Evolutionary conservation across 2,329 filamentous ascomycete species (phyloP), one percentile per base, ranked within the genome.

Genomic region (Trichophyton simii): DNA sequence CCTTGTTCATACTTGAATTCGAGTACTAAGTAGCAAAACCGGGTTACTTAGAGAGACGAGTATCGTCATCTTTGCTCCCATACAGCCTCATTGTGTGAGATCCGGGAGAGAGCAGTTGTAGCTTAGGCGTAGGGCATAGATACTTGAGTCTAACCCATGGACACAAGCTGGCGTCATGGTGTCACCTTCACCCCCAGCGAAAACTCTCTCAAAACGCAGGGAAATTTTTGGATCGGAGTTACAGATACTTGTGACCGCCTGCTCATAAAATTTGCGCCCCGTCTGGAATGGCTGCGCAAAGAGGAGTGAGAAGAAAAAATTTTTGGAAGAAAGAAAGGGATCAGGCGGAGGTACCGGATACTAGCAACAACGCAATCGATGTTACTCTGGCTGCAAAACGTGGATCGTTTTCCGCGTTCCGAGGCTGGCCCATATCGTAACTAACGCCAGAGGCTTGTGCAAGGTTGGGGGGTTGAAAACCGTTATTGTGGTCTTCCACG

Each of bases 391-490:
- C 18, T 55, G 28, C 50, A 55, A 55, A 36, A 55, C 50, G 50
- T 55, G 50, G 50, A 55, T 55, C 50, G 18, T 34, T 13, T 55
- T 55, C 50, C n/a, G 50, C 50, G 34, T 55, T 50, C 46, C 46
- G 46, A 55, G 50, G 50, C 20, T 28, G 22, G 18, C 28, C 11
- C 13, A 36, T 20, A 55, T 18, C 50, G 50, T 55, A 55, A 55
- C 50, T 28, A 55, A 55, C 50, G 50, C 31, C 13, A 55, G 46
- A 36, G 15, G 25, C n/a, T 11, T n/a, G 50, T 36, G 31, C 22
- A 55, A 55, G 50, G 50, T 55, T 55, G 28, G 28, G 50, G 5
- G 25, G 28, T 34, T 34, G 34, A 20, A 55, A 36, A 20, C 50
- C 50, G 28, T 55, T 34, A 28, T 20, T 36, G 15, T 55, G 50